Percentiles rank a stretch among this genome's conserved stretches.
phyloP scores from a whole-genome alignment of 2,329 filamentous ascomycete species.

The Colletotrichum abscissum region DNA sequence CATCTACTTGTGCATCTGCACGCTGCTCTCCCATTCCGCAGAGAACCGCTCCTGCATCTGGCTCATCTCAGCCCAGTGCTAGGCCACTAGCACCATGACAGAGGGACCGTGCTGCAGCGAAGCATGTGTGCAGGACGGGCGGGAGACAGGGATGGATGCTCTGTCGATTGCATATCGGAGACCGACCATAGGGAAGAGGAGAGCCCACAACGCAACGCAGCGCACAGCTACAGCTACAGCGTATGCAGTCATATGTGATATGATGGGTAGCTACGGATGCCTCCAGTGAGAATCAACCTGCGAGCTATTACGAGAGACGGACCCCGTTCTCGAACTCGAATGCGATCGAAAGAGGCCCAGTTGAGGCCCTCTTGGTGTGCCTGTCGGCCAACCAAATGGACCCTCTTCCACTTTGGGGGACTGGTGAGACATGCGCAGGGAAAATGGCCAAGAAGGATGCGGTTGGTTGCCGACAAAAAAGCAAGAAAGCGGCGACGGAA shows the following conservation, averaged over 20 bases:
- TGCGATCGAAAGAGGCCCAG: constrained; percentile 29
- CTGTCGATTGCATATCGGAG: constrained; percentile 23
- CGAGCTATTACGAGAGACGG: constrained; percentile 6
- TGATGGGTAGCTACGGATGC: constrained; percentile 2
- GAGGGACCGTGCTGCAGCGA: constrained; percentile 19
- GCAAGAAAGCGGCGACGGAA: constrained; percentile 29
- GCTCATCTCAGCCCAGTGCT: constrained; percentile 27
- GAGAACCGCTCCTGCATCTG: constrained; percentile 7
- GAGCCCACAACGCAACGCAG: neutral
- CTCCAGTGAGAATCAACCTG: constrained; percentile 10
- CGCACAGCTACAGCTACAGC: neutral
- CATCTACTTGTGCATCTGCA: constrained; percentile 32
- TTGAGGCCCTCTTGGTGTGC: neutral
- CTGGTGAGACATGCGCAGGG: constrained; percentile 30
- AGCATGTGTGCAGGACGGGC: constrained; percentile 26
- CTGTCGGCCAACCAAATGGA: constrained; percentile 16
- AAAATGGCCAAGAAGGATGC: constrained; percentile 16
- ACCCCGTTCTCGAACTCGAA: constrained; percentile 30
- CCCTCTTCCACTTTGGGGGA: constrained; percentile 19
- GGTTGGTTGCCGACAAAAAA: constrained; percentile 31
- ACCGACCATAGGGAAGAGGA: neutral
- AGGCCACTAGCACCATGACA: constrained; percentile 25
- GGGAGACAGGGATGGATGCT: constrained; percentile 29
- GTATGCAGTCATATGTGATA: constrained; percentile 26
- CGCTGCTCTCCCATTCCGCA: constrained; percentile 14